Base-by-base conservation (phyloP, 768 basidiomycete genomes). In the Mycena vulgaris region DNA sequence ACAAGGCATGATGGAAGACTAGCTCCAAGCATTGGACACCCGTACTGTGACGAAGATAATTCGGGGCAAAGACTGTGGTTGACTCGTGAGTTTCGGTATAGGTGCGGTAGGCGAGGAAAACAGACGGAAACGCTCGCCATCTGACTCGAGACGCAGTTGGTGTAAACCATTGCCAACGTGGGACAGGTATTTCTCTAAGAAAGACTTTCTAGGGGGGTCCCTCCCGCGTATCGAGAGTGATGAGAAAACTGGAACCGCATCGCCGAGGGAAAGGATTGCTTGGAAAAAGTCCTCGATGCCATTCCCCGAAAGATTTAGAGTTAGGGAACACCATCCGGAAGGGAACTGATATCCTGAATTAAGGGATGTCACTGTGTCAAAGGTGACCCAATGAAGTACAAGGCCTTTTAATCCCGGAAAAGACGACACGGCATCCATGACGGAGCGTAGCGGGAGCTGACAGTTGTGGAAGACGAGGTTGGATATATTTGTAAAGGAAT, bases 181-280 rank as follows among this genome's bases (percentile, higher is more conserved):
- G n/a, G 39, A n/a, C 5, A 67, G 57, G 40, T 67, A 67, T 42
- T 33, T 42, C 45, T 8, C 58, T 9, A 60, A 21, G 30, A 9
- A 30, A 1, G 39, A 14, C 14, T 5, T n/a, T 42, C 39, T 19
- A 7, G 3, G 6, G 21, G 58, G 49, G 28, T 39, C n/a, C 1
- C 37, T n/a, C 30, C 30, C 57, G 19, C 42, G 31, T 11, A 70
- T 17, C 14, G 59, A 47, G 31, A 70, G 63, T 27, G 69, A 35
- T 4, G 63, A 49, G 10, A 70, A 33, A 23, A 39, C 8, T 8
- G 69, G 69, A 9, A 61, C 33, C 6, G 42, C 25, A n/a, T n/a
- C n/a, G 17, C 55, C n/a, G 28, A 66, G 45, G 6, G 42, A 21
- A 5, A 70, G 42, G 9, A 61, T 19, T 5, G 28, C 21, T 30